Conservation (phyloP, 2,329 filamentous ascomycete species). For the Zymoseptoria brevis region DNA sequence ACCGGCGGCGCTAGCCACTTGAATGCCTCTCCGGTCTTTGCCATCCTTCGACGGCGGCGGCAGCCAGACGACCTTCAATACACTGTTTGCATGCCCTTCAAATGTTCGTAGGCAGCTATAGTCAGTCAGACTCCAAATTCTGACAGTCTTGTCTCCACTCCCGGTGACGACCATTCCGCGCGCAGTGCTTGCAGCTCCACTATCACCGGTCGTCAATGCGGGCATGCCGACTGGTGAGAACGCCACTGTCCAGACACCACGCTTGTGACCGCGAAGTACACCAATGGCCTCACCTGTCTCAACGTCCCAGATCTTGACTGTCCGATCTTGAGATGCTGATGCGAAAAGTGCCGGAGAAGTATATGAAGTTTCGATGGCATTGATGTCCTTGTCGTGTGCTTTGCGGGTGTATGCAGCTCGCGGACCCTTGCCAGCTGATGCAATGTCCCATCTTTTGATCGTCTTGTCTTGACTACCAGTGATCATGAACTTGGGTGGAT, state of each 20-base stretch:
- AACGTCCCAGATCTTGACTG: slow-evolving; percentile 91
- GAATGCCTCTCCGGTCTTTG: slow-evolving; percentile 50
- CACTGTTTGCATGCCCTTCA: slow-evolving; percentile 92
- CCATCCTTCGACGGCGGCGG: slow-evolving; percentile 39
- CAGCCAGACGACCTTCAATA: slow-evolving; percentile 89
- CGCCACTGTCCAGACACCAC: slow-evolving; percentile 91
- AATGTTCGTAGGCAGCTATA: slow-evolving; percentile 91
- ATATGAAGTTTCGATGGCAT: slow-evolving; percentile 66
- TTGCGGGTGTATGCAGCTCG: slow-evolving; percentile 79
- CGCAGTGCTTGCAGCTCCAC: slow-evolving; percentile 52
- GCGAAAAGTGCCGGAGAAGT: slow-evolving; percentile 77
- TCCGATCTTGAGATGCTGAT: slow-evolving; percentile 92
- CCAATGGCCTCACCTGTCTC: slow-evolving; percentile 86
- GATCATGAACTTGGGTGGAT: slow-evolving; percentile 76
- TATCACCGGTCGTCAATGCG: slow-evolving; percentile 61
- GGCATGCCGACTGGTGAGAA: slow-evolving; percentile 78
- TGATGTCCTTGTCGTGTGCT: slow-evolving; percentile 98
- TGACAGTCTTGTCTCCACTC: slow-evolving; percentile 91
- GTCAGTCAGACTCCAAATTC: slow-evolving; percentile 86
- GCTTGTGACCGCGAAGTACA: slow-evolving; percentile 82
- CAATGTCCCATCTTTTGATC: slow-evolving; percentile 86
- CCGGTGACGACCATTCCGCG: slow-evolving; percentile 83
- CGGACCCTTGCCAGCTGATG: slow-evolving; percentile 40
- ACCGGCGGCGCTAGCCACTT: slow-evolving; percentile 79
- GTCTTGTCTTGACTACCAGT: slow-evolving; percentile 95